Evolutionary conservation across 2,329 filamentous ascomycete genomes (phyloP).

Genomic region (Laburnicola sp.): DNA sequence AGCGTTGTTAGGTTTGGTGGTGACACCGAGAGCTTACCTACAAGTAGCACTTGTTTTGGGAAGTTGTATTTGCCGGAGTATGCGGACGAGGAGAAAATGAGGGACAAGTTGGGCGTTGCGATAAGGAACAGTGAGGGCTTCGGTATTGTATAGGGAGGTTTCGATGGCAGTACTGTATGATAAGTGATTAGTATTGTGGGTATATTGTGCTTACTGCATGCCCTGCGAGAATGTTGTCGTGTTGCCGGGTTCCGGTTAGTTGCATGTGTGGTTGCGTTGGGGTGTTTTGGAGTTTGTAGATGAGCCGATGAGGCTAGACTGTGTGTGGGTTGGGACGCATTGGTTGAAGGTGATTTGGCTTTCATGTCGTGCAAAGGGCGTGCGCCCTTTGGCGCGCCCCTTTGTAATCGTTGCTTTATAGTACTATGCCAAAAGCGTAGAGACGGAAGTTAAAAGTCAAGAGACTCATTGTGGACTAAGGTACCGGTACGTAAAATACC

Average conservation of each 20-base stretch:
- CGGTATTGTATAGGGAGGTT: conserved; percentile 53
- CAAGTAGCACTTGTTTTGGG: conserved; percentile 91
- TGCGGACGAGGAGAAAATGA: conserved; percentile 67
- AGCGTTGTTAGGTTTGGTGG: conserved; percentile 74
- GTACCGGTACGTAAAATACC: too few relatives aligned
- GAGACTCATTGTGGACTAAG: too few relatives aligned
- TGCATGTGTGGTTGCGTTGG: background rate
- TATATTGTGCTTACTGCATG: background rate
- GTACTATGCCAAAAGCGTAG: too few relatives aligned
- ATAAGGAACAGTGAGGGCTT: conserved; percentile 88
- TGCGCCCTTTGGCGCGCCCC: too few relatives aligned
- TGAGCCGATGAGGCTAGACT: too few relatives aligned
- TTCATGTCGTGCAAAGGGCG: too few relatives aligned
- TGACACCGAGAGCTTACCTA: conserved; percentile 69
- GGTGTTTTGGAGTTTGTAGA: too few relatives aligned
- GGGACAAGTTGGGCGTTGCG: conserved; percentile 77
- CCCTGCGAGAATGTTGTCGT: background rate
- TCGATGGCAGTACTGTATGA: background rate
- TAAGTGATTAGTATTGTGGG: background rate
- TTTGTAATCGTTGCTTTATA: too few relatives aligned
- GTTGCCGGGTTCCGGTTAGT: background rate
- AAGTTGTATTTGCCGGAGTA: conserved; percentile 86
- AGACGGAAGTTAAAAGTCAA: too few relatives aligned
- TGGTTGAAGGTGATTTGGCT: too few relatives aligned
- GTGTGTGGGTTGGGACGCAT: too few relatives aligned